These are phyloP conservation scores for Hyphopichia burtonii DNA, from an alignment of 1,139 yeast genomes.

Conservation along the genomic window DNA sequence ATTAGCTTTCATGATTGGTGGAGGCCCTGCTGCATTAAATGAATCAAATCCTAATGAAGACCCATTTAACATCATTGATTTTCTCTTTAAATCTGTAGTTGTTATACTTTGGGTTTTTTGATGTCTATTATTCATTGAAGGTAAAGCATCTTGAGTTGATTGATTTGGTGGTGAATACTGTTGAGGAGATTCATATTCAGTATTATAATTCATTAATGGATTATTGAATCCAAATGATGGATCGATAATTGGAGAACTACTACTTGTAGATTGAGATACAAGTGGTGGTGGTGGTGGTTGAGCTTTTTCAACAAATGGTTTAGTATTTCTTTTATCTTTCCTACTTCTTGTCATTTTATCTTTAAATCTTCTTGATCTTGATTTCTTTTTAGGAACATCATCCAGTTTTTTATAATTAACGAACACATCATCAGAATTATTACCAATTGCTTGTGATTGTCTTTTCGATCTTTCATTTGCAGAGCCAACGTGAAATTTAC, in stretches of 20 bases:
- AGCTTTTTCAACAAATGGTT: neutral
- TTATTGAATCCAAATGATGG: conserved; percentile 13
- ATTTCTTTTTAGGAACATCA: neutral
- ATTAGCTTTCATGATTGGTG: neutral
- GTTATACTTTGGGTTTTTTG: conserved; percentile 21
- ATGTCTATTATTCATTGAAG: conserved; percentile 14
- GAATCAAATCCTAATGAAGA: conserved; percentile 6
- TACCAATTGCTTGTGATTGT: neutral
- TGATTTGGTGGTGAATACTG: neutral
- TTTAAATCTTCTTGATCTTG: conserved; percentile 2
- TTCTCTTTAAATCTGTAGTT: conserved; percentile 18
- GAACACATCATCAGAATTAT: neutral
- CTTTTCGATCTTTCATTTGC: conserved; percentile 12
- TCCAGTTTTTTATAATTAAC: neutral
- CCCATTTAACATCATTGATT: conserved; percentile 15
- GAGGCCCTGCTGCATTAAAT: conserved; percentile 1
- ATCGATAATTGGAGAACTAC: conserved; percentile 6
- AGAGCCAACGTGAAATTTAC: conserved; percentile 32
- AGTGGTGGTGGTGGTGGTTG: conserved; percentile 10
- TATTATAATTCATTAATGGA: conserved; percentile 21
- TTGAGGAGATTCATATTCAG: conserved; percentile 13
- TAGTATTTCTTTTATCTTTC: conserved; percentile 2
- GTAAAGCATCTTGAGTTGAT: conserved; percentile 8
- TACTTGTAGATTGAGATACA: conserved; percentile 6
- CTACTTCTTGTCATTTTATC: conserved; percentile 1